A percentile compares a stretch with the other conserved stretches of the same genome.
phyloP scores from a whole-genome alignment of 192 early-diverging fungal species.

The Obelidium mucronatum region DNA sequence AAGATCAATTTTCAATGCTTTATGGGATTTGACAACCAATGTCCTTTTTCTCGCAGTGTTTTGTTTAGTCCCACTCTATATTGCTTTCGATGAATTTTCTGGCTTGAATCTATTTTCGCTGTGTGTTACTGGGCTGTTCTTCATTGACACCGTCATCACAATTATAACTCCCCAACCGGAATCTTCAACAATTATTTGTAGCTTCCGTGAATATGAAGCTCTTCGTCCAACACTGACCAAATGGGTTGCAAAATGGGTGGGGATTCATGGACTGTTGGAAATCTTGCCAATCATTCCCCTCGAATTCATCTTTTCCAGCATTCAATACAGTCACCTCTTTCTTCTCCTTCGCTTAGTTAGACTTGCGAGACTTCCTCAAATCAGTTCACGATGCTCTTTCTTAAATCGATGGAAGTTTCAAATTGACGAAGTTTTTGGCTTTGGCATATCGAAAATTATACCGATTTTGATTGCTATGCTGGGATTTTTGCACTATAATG shows the following conservation, averaged over 20 bases:
- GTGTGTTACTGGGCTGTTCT: neutral
- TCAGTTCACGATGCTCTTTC: neutral
- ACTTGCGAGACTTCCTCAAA: neutral
- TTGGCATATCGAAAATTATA: conserved; percentile 1
- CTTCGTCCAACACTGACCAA: neutral
- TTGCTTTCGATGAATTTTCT: neutral
- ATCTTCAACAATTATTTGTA: neutral
- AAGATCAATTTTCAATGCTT: neutral
- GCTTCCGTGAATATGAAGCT: conserved; percentile 12
- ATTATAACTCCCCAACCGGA: neutral
- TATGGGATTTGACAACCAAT: neutral
- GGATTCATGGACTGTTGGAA: neutral
- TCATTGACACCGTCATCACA: neutral
- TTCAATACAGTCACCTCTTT: neutral
- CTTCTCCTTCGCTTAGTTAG: neutral
- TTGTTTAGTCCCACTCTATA: neutral
- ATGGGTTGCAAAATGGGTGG: conserved; percentile 6
- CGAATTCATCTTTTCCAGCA: neutral
- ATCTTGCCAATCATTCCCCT: conserved; percentile 4
- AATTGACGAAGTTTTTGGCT: neutral
- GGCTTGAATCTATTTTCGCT: neutral
- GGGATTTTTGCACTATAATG: conserved; percentile 36
- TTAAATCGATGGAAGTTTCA: neutral
- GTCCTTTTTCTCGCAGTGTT: neutral
- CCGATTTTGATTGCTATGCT: conserved; percentile 11